A percentile compares a stretch with the other conserved stretches of the same genome.
Conservation (phyloP, 305 asterid genomes). For the Fraxinus greggii region DNA sequence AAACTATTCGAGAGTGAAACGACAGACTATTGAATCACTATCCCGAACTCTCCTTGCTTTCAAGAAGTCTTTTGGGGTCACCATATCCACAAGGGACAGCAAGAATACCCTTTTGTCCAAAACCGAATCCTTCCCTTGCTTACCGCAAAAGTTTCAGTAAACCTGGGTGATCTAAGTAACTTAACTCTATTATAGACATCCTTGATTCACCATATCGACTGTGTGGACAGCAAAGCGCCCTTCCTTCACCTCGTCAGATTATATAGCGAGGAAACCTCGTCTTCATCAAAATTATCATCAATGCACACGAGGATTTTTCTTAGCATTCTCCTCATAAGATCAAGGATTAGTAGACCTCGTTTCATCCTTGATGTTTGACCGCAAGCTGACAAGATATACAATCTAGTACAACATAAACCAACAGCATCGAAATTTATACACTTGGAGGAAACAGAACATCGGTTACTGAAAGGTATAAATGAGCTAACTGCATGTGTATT, state of each 20-base stretch:
- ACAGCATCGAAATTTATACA: conserved; percentile 19
- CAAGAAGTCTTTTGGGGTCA: conserved; percentile 43
- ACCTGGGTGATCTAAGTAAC: conserved; percentile 41
- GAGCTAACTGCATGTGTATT: conserved; percentile 29
- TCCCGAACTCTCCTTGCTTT: conserved; percentile 11
- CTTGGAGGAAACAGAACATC: conserved; percentile 22
- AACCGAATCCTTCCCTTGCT: conserved; percentile 54
- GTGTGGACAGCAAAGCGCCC: conserved; percentile 55
- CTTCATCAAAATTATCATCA: conserved; percentile 23
- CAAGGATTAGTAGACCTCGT: conserved; percentile 22
- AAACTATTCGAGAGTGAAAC: background rate
- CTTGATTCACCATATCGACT: conserved; percentile 39
- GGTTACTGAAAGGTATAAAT: conserved; percentile 25
- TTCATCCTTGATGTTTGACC: conserved; percentile 25
- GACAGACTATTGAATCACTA: background rate
- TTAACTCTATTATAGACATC: conserved; percentile 38
- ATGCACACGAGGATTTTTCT: conserved; percentile 13
- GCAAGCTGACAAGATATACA: background rate
- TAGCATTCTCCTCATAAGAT: conserved; percentile 25
- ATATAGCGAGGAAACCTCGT: conserved; percentile 4
- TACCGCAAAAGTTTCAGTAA: conserved; percentile 42
- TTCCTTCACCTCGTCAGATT: conserved; percentile 44
- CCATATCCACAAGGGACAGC: conserved; percentile 44
- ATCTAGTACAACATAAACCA: background rate
- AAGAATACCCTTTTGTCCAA: conserved; percentile 42